Base-by-base conservation (phyloP, 2,329 filamentous ascomycete genomes). In the Sporothrix inflata region DNA sequence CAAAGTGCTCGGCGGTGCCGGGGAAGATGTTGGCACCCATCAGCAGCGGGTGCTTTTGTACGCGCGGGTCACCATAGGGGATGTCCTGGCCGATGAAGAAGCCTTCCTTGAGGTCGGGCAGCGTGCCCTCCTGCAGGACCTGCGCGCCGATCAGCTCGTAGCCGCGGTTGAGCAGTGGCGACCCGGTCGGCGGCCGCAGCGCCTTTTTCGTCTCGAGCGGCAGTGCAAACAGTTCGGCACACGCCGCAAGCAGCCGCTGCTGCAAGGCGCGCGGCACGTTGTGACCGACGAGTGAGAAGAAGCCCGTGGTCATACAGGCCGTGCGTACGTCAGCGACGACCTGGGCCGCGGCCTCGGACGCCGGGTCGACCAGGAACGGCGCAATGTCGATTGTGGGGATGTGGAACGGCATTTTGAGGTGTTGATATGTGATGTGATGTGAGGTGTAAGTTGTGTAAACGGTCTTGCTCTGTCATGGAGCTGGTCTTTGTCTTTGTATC, bases 61-160 rank as follows among this genome's bases (percentile, higher is more conserved):
- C 80, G 19, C 71, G 73, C 30, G 73, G 72, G 27, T 76, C 74
- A 14, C 72, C 66, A 11, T 34, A 55, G 1, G 77, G 75, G 34
- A 85, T 79, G 27, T 86, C 80, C 34, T 79, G 76, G 24, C 83
- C 82, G 30, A 84, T 74, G 68, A 82, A 83, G 74, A 80, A 84
- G 2, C 82, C 81, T 77, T 86, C 84, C 75, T 86, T 87, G 40
- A 85, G 79, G 73, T 86, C 85, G 4, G 84, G 84, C 38, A 81
- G 78, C 4, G 80, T 79, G 16, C 80, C 82, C 14, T 81, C 79
- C 74, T 86, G 84, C 11, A 85, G 77, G 1, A 81, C 82, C 73
- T 87, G 84, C 2, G 81, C 82, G 6, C 82, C 79, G 1, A 86
- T 78, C 57, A 84, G 78, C 75, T 87, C 85, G 74, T 87, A 87